Percentiles rank a stretch among this genome's conserved stretches.
Conservation (phyloP, 768 basidiomycete genomes). For the Hortiboletus flavorubellus region DNA sequence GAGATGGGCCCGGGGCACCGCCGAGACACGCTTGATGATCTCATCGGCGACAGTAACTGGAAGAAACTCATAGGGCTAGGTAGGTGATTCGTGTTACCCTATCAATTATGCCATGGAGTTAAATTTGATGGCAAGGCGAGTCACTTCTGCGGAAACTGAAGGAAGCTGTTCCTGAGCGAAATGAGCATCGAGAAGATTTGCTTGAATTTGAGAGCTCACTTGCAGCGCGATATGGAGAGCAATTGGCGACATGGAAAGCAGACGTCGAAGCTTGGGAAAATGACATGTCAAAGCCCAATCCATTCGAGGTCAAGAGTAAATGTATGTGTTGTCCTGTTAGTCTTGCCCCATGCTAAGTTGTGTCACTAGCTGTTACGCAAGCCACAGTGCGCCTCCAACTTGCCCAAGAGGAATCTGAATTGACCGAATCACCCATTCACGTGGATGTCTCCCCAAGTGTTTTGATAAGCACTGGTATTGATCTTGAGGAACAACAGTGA, state of each 20-base stretch:
- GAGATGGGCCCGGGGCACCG: conserved; percentile 37
- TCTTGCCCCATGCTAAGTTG: too few relatives aligned
- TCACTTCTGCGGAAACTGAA: neutral
- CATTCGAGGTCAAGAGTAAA: neutral
- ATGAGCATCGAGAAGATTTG: conserved; percentile 2
- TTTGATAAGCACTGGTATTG: too few relatives aligned
- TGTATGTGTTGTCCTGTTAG: too few relatives aligned
- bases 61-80: conserved; percentile 30
- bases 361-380: too few relatives aligned
- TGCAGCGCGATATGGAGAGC: neutral
- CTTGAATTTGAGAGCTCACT: neutral
- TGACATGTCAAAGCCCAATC: conserved; percentile 6
- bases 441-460: too few relatives aligned
- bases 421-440: too few relatives aligned
- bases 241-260: neutral
- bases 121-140: neutral
- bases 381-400: too few relatives aligned
- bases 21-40: conserved; percentile 36
- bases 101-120: too few relatives aligned
- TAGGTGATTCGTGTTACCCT: conserved; percentile 6
- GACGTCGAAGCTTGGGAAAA: conserved; percentile 4
- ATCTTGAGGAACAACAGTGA: too few relatives aligned
- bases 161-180: conserved; percentile 2
- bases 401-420: too few relatives aligned
- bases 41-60: conserved; percentile 36